Base-by-base conservation (phyloP, 2,329 filamentous ascomycete species). In the Sclerotiophoma versabilis region DNA sequence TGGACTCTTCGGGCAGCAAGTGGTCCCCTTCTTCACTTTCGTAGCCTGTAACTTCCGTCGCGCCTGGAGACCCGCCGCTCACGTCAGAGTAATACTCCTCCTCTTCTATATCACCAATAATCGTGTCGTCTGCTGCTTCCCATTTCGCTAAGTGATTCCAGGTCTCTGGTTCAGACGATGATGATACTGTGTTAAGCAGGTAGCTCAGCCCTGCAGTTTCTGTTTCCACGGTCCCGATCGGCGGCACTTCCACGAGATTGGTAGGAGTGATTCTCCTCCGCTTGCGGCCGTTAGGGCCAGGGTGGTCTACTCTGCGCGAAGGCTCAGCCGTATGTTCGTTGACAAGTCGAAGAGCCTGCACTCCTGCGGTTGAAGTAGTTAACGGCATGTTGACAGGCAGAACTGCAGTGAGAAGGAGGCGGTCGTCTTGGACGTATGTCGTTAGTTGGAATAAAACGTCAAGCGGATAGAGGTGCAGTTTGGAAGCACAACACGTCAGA, bases 1-100 rank as follows among this genome's bases (percentile, higher is more conserved):
- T 32, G 6, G 15, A 6, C 1, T 1, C 20, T n/a, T 34, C 33
- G 3, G 4, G n/a, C 4, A 9, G 17, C 11, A 29, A 11, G 7
- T 44, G 27, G 2, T 41, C 30, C 5, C 5, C 34, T 14, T 32
- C 46, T 5, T 46, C 46, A 3, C 17, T 15, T 9, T 49, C 45
- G 4, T 41, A 7, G 2, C 17, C 42, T 17, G 14, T 5, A 7
- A 56, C 50, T 8, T 60, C 58, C 1, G 45, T 14, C 0, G 49
- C 47, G 5, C 36, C 37, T 10, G 47, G 33, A 11, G n/a, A 19
- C 10, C 12, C 43, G 4, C 22, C 12, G 4, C 59, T 60, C 11
- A 54, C 59, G 15, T 64, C 60, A 12, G 60, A 54, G 20, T 48
- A 37, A 2, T 55, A 44, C 0, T 60, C 47, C 5, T 59, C 59